Evolutionary conservation across 169 alveolate species (phyloP).

Genomic region (Amoebophrya sp.): DNA sequence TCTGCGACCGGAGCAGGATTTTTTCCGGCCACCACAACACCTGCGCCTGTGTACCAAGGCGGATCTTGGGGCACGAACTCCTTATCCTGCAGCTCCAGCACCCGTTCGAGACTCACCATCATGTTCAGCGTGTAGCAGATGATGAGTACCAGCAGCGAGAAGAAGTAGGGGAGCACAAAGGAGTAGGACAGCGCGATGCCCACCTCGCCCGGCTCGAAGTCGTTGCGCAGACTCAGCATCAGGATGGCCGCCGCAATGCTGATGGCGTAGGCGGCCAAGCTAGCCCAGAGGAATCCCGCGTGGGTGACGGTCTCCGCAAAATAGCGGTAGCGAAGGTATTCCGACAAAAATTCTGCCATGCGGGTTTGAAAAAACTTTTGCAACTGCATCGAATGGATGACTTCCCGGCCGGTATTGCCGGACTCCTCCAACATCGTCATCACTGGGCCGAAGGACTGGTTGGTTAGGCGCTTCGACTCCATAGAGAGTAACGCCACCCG

Average conservation of each 20-base stretch:
- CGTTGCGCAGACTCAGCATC: not conserved
- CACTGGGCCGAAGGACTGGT: not conserved
- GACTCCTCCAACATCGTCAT: not conserved
- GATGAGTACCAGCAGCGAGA: not conserved
- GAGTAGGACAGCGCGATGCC: conserved; percentile 11
- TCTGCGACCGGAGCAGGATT: too few relatives aligned
- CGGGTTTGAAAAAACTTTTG: not conserved
- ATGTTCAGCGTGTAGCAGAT: not conserved
- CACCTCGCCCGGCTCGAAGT: not conserved
- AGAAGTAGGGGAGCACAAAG: conserved; percentile 1
- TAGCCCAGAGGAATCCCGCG: not conserved
- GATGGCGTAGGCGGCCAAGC: not conserved
- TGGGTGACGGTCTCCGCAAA: conserved; percentile 1
- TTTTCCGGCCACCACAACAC: too few relatives aligned
- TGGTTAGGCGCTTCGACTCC: not conserved
- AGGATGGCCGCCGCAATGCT: not conserved
- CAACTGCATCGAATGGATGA: not conserved
- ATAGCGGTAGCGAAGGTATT: not conserved
- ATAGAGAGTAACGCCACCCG: not conserved
- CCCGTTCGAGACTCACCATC: conserved; percentile 17
- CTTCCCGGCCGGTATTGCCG: not conserved
- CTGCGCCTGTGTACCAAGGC: not conserved
- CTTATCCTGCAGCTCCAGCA: not conserved
- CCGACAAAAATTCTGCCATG: not conserved
- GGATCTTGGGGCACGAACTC: not conserved